These are phyloP conservation scores for Acorus gramineus DNA, from an alignment of 106 monocot genomes.

Conservation along the genomic window DNA sequence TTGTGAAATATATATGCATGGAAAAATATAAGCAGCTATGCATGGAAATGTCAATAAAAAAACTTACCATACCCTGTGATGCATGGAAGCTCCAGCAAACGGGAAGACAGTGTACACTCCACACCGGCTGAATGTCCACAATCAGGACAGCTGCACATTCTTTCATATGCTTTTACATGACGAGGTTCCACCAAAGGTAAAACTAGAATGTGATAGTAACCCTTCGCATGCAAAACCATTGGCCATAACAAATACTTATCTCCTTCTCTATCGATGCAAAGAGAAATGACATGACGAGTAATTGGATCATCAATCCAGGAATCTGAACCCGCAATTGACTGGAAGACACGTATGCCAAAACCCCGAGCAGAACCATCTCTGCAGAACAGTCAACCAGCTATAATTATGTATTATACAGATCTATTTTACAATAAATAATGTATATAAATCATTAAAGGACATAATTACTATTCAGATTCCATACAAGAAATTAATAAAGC, in stretches of 20 bases:
- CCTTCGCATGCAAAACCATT: conserved; percentile 67
- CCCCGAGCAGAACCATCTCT: conserved; percentile 83
- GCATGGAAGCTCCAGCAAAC: conserved; percentile 76
- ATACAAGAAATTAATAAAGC: too few species aligned
- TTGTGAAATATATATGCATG: background rate
- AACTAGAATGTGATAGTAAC: conserved; percentile 50
- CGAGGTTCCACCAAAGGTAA: conserved; percentile 73
- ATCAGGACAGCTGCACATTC: conserved; percentile 38
- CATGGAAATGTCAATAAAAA: background rate
- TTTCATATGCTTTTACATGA: conserved; percentile 55
- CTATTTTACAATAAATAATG: too few species aligned
- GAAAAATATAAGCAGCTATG: background rate
- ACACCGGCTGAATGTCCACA: conserved; percentile 51
- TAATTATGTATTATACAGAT: too few species aligned
- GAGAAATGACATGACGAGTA: conserved; percentile 74
- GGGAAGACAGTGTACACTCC: conserved; percentile 47
- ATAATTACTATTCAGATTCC: too few species aligned
- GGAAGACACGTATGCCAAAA: conserved; percentile 50
- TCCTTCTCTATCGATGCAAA: conserved; percentile 45
- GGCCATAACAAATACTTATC: conserved; percentile 69
- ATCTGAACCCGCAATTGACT: conserved; percentile 59
- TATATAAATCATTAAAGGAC: too few species aligned
- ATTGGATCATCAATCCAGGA: conserved; percentile 94
- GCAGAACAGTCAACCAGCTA: background rate
- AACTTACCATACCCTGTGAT: conserved; percentile 99